These are phyloP conservation scores for Verbascum thapsus DNA, from an alignment of 257 asterid genomes.

Conservation along the genomic window DNA sequence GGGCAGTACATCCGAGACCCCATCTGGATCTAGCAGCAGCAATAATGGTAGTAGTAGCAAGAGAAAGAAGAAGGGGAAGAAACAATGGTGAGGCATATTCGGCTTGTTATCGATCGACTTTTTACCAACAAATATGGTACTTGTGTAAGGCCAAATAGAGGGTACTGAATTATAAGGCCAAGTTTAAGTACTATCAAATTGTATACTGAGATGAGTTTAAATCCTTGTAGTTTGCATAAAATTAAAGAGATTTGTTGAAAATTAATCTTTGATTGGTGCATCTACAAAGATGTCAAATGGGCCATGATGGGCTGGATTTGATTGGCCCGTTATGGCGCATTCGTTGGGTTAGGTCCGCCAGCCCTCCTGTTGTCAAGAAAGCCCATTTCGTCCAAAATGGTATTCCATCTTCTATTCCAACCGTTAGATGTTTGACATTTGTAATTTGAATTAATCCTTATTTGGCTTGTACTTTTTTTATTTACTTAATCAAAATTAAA, in stretches of 20 bases:
- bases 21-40: slow-evolving; percentile 42
- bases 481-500: too few species aligned
- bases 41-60: slow-evolving; percentile 45
- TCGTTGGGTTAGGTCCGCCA: too few species aligned
- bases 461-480: too few species aligned
- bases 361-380: too few species aligned
- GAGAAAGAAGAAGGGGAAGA: slow-evolving; percentile 89
- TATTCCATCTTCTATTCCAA: too few species aligned
- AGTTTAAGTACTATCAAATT: slow-evolving; percentile 33
- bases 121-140: slow-evolving; percentile 8
- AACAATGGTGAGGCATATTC: slow-evolving; percentile 46
- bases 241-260: slow-evolving; percentile 27
- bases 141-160: slow-evolving; percentile 2
- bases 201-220: slow-evolving; percentile 35
- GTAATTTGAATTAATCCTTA: too few species aligned
- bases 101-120: not conserved
- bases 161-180: not conserved
- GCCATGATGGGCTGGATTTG: too few species aligned
- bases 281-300: too few species aligned
- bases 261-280: too few species aligned
- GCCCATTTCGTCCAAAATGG: too few species aligned
- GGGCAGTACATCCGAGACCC: slow-evolving; percentile 47
- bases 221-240: slow-evolving; percentile 15
- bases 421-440: too few species aligned
- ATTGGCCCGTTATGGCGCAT: too few species aligned